Base-by-base conservation (phyloP, 495 filamentous ascomycete species). In the Daldinia loculata region DNA sequence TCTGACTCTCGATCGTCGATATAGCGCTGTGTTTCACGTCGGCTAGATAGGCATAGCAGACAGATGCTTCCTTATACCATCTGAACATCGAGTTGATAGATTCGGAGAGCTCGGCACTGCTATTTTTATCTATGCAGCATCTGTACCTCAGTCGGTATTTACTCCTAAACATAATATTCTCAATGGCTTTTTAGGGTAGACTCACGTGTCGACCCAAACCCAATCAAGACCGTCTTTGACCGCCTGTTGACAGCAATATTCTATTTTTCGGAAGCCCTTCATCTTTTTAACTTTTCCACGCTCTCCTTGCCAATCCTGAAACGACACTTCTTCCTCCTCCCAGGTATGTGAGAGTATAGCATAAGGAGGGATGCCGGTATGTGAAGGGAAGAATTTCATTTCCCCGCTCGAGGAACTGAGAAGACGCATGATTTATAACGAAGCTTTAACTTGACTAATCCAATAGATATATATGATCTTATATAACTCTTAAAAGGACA, bases 91-190 rank as follows among this genome's bases (percentile, higher is more conserved):
- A 75, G 36, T 80, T 80, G 64, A 81, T 79, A 32, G 79, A 64
- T 50, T 79, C 75, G 12, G 76, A 74, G 0, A 82, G 76, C 70
- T 82, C 81, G 12, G 79, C 74, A 55, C 74, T 78, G 48, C 70
- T 80, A 11, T 27, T 67, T 62, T 82, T 80, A 72, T 83, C 75
- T 32, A 84, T 82, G 56, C 78, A 82, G 52, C 76, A 82, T 11
- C 72, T 80, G 8, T 53, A 6, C 8, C 27, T 26, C 36, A 12
- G 45, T 70, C 15, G 12, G 9, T 14, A 24, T 55, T 14, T 26
- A 51, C 43, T 45, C 34, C 12, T 36, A 36, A 36, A 5, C 34
- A 14, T 17, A 52, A 24, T n/a, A n/a, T 48, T 8, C 17, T 7
- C 55, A 26, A 57, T n/a, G 17, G 14, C 38, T 12, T 36, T 36